Conservation (phyloP, 495 filamentous ascomycete genomes). For the Polyplosphaeria fusca region DNA sequence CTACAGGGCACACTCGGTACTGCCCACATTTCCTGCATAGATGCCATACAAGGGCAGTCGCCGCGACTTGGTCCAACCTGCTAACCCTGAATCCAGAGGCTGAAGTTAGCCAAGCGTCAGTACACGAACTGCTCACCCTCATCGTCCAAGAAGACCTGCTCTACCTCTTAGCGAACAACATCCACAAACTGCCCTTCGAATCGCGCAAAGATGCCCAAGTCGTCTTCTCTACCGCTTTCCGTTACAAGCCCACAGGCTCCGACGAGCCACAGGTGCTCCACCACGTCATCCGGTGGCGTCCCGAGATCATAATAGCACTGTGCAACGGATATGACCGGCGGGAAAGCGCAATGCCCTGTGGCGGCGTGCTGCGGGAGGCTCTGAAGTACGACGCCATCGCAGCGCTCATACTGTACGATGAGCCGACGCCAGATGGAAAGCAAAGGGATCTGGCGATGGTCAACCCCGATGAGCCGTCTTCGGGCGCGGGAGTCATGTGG, state of each 20-base stretch:
- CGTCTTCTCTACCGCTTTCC: slow-evolving; percentile 83
- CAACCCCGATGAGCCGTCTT: slow-evolving; percentile 62
- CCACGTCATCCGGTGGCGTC: slow-evolving; percentile 77
- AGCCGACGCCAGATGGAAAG: slow-evolving; percentile 60
- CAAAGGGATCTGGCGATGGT: slow-evolving; percentile 59
- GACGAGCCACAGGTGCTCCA: slow-evolving; percentile 76
- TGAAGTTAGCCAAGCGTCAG: slow-evolving; percentile 80
- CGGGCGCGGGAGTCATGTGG: slow-evolving; percentile 86
- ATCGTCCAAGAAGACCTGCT: slow-evolving; percentile 87
- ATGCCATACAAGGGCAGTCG: not conserved
- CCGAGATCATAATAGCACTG: slow-evolving; percentile 81
- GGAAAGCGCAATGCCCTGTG: slow-evolving; percentile 90
- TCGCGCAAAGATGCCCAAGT: slow-evolving; percentile 85
- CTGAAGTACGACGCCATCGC: slow-evolving; percentile 87
- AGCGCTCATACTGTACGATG: slow-evolving; percentile 86
- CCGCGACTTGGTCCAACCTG: not conserved
- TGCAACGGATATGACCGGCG: slow-evolving; percentile 86
- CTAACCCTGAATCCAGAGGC: slow-evolving; percentile 56
- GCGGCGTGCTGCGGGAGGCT: slow-evolving; percentile 84
- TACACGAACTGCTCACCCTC: slow-evolving; percentile 71
- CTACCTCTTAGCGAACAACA: slow-evolving; percentile 70
- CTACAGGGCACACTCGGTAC: slow-evolving; percentile 44
- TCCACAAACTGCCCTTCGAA: slow-evolving; percentile 88
- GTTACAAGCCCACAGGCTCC: slow-evolving; percentile 65
- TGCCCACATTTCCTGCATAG: not conserved